phyloP scores from a whole-genome alignment of 1,284 basidiomycete genomes.

The Golubevia pallescens region DNA sequence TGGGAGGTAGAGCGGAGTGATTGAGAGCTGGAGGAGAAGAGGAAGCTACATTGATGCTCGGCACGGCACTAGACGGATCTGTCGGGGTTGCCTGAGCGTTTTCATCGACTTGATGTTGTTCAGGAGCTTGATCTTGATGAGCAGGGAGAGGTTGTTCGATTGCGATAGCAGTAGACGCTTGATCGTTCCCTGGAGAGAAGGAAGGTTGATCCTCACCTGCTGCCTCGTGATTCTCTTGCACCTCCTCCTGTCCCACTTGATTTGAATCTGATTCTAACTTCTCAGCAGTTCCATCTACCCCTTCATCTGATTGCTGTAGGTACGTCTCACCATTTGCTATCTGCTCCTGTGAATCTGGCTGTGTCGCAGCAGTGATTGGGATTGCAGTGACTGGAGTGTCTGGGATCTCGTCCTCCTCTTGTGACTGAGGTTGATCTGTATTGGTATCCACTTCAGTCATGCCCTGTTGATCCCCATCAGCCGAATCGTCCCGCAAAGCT shows the following conservation, averaged over 20 bases:
- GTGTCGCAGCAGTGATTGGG: no score
- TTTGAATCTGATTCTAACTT: background rate
- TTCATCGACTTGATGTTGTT: background rate
- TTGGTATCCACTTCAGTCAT: background rate
- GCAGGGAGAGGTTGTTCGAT: conserved; percentile 1
- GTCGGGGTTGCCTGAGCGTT: background rate
- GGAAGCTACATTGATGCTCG: background rate
- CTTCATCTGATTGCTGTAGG: background rate
- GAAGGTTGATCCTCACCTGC: background rate
- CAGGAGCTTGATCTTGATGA: background rate
- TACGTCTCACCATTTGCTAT: no score
- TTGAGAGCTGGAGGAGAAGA: background rate
- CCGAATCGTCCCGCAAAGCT: no score
- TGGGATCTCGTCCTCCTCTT: background rate
- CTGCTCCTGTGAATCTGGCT: no score
- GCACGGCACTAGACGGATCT: background rate
- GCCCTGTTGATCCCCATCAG: no score
- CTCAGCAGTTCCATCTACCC: background rate
- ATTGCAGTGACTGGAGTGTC: background rate
- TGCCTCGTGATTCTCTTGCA: conserved; percentile 1
- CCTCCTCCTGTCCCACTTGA: background rate
- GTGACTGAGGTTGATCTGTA: background rate
- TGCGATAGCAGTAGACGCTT: background rate
- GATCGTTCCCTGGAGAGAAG: conserved; percentile 1
- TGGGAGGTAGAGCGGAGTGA: conserved; percentile 4